phyloP scores from a whole-genome alignment of 1,139 yeast genomes.

The Yamadazyma friedrichii region DNA sequence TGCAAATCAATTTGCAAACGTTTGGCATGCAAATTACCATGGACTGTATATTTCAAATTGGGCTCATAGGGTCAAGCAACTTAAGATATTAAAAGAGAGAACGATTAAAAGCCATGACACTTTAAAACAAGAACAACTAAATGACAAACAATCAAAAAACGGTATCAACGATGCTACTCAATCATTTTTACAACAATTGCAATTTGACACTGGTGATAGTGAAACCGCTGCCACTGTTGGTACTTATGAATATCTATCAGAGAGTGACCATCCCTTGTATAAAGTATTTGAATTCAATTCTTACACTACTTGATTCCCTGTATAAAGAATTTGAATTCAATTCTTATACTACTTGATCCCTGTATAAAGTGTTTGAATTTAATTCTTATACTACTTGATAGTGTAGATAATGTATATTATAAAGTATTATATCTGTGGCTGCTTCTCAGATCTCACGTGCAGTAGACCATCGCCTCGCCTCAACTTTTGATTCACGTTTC shows the following conservation, averaged over 20 bases:
- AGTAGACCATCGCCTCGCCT: no score
- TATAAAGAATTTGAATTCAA: slow-evolving; percentile 35
- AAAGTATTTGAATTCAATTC: slow-evolving; percentile 45
- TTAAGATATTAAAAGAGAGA: slow-evolving; percentile 47
- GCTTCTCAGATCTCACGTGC: no score
- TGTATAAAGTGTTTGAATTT: no score
- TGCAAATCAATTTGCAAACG: slow-evolving; percentile 71
- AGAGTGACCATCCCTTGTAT: slow-evolving; percentile 24
- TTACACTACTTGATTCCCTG: slow-evolving; percentile 22
- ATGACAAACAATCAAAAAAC: slow-evolving; percentile 11
- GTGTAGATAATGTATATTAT: no score
- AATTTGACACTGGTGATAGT: slow-evolving; percentile 15
- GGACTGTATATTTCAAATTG: slow-evolving; percentile 61
- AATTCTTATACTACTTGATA: not conserved
- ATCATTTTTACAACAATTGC: slow-evolving; percentile 30
- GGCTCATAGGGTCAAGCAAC: slow-evolving; percentile 64
- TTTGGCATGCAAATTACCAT: slow-evolving; percentile 54
- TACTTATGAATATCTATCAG: slow-evolving; percentile 14
- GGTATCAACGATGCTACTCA: slow-evolving; percentile 24
- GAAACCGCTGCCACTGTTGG: slow-evolving; percentile 9
- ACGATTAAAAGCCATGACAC: slow-evolving; percentile 30
- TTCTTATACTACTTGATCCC: slow-evolving; percentile 33
- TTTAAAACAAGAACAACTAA: slow-evolving; percentile 18
- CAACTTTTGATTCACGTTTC: no score
- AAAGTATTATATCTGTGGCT: no score